Evolutionary conservation across 768 basidiomycete species (phyloP), one percentile per base, ranked within the genome.

Genomic region (Lentinula sp.): DNA sequence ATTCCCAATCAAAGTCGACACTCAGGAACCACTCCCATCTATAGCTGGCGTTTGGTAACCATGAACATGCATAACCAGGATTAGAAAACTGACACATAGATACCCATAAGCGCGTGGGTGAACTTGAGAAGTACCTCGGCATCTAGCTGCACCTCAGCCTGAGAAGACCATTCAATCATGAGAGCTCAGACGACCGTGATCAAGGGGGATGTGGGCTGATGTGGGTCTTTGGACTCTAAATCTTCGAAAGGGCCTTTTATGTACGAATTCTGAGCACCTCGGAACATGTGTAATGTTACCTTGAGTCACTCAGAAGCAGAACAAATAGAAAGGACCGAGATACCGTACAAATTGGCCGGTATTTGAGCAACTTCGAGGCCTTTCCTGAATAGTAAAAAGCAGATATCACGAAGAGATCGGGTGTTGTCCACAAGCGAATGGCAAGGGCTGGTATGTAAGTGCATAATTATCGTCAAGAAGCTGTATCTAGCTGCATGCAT

Each of bases 1-100:
- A 83, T 61, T 83, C 75, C 83, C 83, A 87, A 70, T 89, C 87
- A 65, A 88, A 89, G 61, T 77, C 67, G 60, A 87, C 69, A 23
- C 85, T 85, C 9, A 80, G 81, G 63, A 80, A 77, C 73, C 84
- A 85, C 69, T 89, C 87, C 86, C 87, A 88, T 52, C 86, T 88
- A 64, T 60, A 56, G 33, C 41, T 60, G 35, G 50, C 32, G 43
- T 43, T 67, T 61, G 63, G 37, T 5, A 53, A 5, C 37, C 58
- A 54, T 64, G 49, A 20, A 37, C 5, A 32, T 39, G 36, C 46
- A 42, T 46, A 9, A 46, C 39, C 45, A 43, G 5, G 39, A 58
- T 37, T 41, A 28, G 16, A 46, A 45, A 18, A 74, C 81, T 61
- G 64, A 81, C 85, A 84, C 76, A 66, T 87, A 88, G 20, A 87